Percentiles rank a stretch among this genome's conserved stretches.
phyloP scores from a whole-genome alignment of 2,329 filamentous ascomycete species.

The Xylaria sp. region DNA sequence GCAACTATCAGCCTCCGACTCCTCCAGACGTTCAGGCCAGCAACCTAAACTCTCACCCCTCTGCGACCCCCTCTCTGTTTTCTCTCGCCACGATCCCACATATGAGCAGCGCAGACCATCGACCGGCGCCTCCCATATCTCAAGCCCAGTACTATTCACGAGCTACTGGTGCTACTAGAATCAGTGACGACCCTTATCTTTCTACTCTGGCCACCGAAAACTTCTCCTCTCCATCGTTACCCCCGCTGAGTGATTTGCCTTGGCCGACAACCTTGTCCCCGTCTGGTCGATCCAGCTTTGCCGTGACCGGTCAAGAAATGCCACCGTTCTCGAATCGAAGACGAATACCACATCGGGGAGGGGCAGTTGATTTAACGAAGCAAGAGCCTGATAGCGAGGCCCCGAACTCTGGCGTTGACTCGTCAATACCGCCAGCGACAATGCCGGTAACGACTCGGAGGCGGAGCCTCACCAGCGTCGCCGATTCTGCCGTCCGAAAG shows the following conservation, averaged over 20 bases:
- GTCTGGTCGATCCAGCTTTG: constrained; percentile 34
- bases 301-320: constrained; percentile 41
- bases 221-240: constrained; percentile 49
- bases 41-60: constrained; percentile 10
- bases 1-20: constrained; percentile 29
- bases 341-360: constrained; percentile 38
- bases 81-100: constrained; percentile 19
- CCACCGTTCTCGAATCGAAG: constrained; percentile 38
- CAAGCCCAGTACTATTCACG: constrained; percentile 5
- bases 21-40: constrained; percentile 13
- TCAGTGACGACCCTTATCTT: constrained; percentile 43
- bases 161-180: background rate
- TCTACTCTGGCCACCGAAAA: constrained; percentile 40
- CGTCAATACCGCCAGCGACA: constrained; percentile 33
- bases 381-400: constrained; percentile 42
- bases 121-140: background rate
- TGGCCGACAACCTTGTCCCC: constrained; percentile 33
- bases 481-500: constrained; percentile 37
- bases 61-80: background rate
- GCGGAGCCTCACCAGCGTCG: constrained; percentile 18
- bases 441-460: constrained; percentile 44
- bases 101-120: constrained; percentile 23
- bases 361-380: constrained; percentile 44
- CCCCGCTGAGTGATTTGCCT: constrained; percentile 44
- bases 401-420: constrained; percentile 39